A percentile compares a stretch with the other conserved stretches of the same genome.
Evolutionary conservation across 2,329 filamentous ascomycete species (phyloP).

Genomic region (Paraphaeosphaeria minitans): DNA sequence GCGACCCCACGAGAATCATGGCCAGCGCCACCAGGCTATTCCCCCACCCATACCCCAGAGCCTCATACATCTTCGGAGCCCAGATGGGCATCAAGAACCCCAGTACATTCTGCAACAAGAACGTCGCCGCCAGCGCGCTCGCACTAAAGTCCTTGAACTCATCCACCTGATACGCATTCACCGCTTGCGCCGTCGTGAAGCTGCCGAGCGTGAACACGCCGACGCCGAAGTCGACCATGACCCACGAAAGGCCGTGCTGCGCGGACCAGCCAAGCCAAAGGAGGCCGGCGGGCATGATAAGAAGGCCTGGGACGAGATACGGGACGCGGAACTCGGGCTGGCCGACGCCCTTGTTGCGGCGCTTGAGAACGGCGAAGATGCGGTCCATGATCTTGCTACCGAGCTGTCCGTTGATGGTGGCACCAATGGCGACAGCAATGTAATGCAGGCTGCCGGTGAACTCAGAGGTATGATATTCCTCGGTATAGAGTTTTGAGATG

Average conservation of each 20-base stretch:
- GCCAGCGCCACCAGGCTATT: conserved; percentile 22
- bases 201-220: conserved; percentile 41
- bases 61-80: conserved; percentile 39
- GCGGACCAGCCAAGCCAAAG: conserved; percentile 60
- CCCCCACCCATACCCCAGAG: conserved; percentile 44
- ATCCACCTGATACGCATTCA: conserved; percentile 62
- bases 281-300: conserved; percentile 37
- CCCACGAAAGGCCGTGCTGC: conserved; percentile 57
- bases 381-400: conserved; percentile 53
- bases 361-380: conserved; percentile 41
- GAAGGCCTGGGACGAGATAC: conserved; percentile 24
- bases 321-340: conserved; percentile 29
- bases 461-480: conserved; percentile 22
- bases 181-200: conserved; percentile 29
- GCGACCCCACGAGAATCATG: not conserved
- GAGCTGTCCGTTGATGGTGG: conserved; percentile 50
- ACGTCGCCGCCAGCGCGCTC: conserved; percentile 6
- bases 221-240: conserved; percentile 58
- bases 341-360: conserved; percentile 11
- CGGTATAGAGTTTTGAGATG: conserved; percentile 29
- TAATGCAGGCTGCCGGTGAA: conserved; percentile 23
- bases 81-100: conserved; percentile 44
- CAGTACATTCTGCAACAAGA: conserved; percentile 23
- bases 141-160: not conserved
- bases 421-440: conserved; percentile 63